Conservation (phyloP, 345 rosid genomes). For the Camelina neglecta region DNA sequence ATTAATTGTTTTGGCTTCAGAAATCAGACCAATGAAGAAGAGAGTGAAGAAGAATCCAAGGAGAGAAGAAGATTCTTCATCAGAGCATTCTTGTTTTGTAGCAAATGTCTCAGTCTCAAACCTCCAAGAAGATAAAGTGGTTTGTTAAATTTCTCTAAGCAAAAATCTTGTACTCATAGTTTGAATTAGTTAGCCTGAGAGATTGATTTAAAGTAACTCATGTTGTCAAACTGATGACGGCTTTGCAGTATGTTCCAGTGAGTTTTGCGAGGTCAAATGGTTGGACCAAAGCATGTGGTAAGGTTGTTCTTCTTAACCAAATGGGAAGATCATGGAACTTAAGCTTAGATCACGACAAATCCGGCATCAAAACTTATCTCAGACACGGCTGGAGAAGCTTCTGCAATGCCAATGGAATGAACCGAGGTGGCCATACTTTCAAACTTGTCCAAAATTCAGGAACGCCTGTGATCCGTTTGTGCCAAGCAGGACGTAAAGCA, state of each 20-base stretch:
- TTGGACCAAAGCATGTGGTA: not conserved
- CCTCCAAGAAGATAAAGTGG: constrained; percentile 20
- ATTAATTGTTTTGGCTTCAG: not conserved
- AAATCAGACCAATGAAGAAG: constrained; percentile 7
- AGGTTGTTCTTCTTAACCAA: constrained; percentile 27
- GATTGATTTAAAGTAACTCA: not conserved
- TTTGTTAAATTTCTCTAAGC: constrained; percentile 2
- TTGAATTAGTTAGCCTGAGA: not conserved
- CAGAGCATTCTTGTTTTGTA: constrained; percentile 33
- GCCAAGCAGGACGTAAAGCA: constrained; percentile 11
- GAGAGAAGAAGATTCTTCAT: constrained; percentile 14
- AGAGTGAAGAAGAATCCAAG: not conserved
- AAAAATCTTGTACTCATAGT: not conserved
- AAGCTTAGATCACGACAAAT: constrained; percentile 3
- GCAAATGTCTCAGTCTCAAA: constrained; percentile 24
- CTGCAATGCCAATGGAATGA: constrained; percentile 36
- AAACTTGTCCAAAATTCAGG: constrained; percentile 8
- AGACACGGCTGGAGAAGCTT: constrained; percentile 37
- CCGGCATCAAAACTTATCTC: not conserved
- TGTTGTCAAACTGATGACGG: not conserved
- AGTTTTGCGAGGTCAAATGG: constrained; percentile 33
- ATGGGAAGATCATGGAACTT: constrained; percentile 40
- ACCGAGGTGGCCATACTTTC: constrained; percentile 4
- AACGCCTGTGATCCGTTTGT: constrained; percentile 28
- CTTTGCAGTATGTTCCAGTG: constrained; percentile 35